Base-by-base conservation (phyloP, 805 yeast species). In the Kregervanrija pseudodelftensis region DNA sequence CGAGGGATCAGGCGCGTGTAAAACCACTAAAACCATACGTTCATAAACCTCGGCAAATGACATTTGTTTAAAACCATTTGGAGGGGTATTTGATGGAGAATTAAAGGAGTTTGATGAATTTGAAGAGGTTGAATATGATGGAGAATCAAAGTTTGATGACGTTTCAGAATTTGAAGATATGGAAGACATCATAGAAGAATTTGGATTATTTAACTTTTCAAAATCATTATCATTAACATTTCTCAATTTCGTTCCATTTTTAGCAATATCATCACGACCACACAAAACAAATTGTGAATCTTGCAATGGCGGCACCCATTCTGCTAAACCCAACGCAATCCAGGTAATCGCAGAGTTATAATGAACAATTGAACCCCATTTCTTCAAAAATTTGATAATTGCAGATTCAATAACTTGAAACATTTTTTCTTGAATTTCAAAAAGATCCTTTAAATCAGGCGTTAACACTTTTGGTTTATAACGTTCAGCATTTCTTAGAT, bases 301-400 rank as follows among this genome's bases (percentile, higher is more conserved):
- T 12, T 68, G 68, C 34, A 78, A 63, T 1, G 85, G 87, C 5
- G 95, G 90, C 31, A 79, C 74, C 95, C 95, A 89, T 61, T 88
- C 95, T 0, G 95, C 91, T 38, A 90, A 65, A 10, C 88, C 89
- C 31, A 87, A 65, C 0, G 96, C 96, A 14, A 86, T 77, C 96
- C 96, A 89, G 3, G 91, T 74, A 55, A 89, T 70, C 0, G 95
- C 90, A 37, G 82, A 73, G 61, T 87, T 93, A 59, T 90, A 90
- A 52, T 79, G 80, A 43, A 86, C 76, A 45, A 81, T 70, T 34
- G 72, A 69, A 7, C 93, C 90, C 95, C 95, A 89, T 65, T 86
- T 86, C 30, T 64, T 64, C 35, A 85, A 64, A 58, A 90, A 90
- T 45, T 73, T 73, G 37, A 71, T 56, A 12, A 89, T 75, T 5